Conservation (phyloP, 306 rosid genomes). For the Astragalus glycyphyllos region DNA sequence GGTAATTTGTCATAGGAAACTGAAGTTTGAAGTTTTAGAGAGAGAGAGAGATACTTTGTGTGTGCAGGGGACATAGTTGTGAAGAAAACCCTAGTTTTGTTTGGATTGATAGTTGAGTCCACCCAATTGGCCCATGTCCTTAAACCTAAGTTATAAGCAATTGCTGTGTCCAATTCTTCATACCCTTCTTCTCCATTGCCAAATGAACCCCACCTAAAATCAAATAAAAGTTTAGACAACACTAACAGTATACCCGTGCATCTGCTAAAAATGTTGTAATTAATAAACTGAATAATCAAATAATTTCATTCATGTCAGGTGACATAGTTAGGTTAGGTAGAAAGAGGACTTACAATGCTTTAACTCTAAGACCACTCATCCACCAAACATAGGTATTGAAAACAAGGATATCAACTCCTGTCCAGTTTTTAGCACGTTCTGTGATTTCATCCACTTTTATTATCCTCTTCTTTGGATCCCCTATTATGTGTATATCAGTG, state of each 20-base stretch:
- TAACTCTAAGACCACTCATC: slow-evolving; percentile 82
- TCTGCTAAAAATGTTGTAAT: too few species aligned
- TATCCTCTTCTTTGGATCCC: slow-evolving; percentile 85
- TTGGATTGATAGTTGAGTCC: slow-evolving; percentile 80
- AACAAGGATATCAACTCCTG: slow-evolving; percentile 78
- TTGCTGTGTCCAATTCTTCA: slow-evolving; percentile 76
- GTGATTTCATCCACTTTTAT: slow-evolving; percentile 77
- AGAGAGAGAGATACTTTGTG: slow-evolving; percentile 58
- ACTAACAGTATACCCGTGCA: too few species aligned
- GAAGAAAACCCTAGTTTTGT: slow-evolving; percentile 83
- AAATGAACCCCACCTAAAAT: slow-evolving; percentile 92
- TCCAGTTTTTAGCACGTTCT: slow-evolving; percentile 83
- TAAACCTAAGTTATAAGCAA: slow-evolving; percentile 81
- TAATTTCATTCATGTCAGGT: neutral
- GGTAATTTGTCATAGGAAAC: neutral
- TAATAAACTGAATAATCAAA: neutral
- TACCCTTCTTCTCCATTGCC: slow-evolving; percentile 86
- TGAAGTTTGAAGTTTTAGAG: slow-evolving; percentile 34
- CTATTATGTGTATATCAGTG: slow-evolving; percentile 70
- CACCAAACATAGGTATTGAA: slow-evolving; percentile 97
- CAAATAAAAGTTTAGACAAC: neutral
- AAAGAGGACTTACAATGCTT: slow-evolving; percentile 65
- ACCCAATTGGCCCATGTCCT: slow-evolving; percentile 99
- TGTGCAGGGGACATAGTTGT: slow-evolving; percentile 97
- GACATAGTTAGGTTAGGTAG: neutral